phyloP scores from a whole-genome alignment of 169 alveolate genomes.

The Cystoisospora suis region DNA sequence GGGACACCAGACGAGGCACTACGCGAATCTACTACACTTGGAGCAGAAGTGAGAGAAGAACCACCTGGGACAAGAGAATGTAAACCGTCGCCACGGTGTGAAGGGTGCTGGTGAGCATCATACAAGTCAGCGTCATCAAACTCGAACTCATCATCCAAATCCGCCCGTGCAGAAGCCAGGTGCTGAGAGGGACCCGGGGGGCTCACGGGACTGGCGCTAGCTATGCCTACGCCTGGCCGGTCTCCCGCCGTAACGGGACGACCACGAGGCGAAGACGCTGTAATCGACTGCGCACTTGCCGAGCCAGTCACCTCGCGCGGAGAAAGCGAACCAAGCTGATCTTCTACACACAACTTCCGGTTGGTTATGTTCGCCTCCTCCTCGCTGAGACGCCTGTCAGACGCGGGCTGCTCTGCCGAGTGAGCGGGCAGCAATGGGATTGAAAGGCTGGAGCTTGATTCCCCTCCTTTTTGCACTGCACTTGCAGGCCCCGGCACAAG shows the following conservation, averaged over 20 bases:
- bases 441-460: too few species aligned
- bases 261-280: neutral
- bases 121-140: constrained; percentile 62
- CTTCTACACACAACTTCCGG: neutral
- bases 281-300: neutral
- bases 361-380: too few species aligned
- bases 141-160: constrained; percentile 61
- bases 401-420: too few species aligned
- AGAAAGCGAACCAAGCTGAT: neutral
- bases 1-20: too few species aligned
- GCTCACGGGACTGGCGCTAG: neutral
- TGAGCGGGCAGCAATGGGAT: too few species aligned
- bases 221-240: neutral
- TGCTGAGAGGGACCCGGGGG: neutral
- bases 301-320: neutral
- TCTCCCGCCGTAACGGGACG: neutral
- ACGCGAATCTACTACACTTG: too few species aligned
- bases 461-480: too few species aligned
- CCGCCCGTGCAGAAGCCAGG: constrained; percentile 19
- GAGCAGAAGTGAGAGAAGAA: too few species aligned
- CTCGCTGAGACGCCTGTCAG: too few species aligned
- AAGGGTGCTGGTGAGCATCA: constrained; percentile 28
- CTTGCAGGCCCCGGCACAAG: too few species aligned
- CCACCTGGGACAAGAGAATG: too few species aligned
- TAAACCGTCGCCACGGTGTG: neutral